Conservation (phyloP, 495 filamentous ascomycete species). For the Tuber indicum region DNA sequence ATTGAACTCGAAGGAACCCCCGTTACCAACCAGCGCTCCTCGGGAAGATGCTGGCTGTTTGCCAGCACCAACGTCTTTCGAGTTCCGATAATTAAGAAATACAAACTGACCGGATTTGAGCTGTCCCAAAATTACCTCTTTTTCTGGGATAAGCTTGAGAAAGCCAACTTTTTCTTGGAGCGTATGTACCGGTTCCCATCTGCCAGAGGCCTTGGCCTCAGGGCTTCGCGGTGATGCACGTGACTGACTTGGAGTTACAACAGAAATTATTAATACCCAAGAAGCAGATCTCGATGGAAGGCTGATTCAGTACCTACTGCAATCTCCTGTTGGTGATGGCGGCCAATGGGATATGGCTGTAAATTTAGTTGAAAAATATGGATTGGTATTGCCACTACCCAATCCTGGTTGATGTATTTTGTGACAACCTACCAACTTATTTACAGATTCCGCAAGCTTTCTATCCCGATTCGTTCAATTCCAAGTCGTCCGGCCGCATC, state of each 20-base stretch:
- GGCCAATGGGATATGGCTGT: slow-evolving; percentile 93
- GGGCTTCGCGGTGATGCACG: background rate
- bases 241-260: background rate
- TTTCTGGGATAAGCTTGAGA: slow-evolving; percentile 93
- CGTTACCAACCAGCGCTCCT: slow-evolving; percentile 74
- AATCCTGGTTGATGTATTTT: background rate
- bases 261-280: slow-evolving; percentile 62
- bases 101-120: slow-evolving; percentile 70
- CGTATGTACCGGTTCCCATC: slow-evolving; percentile 34
- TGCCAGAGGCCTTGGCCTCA: background rate
- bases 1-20: slow-evolving; percentile 75
- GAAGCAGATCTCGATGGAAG: slow-evolving; percentile 61
- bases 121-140: slow-evolving; percentile 83
- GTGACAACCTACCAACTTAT: slow-evolving; percentile 4
- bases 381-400: slow-evolving; percentile 48
- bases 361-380: slow-evolving; percentile 79
- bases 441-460: slow-evolving; percentile 59
- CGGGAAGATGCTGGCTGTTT: slow-evolving; percentile 85
- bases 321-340: slow-evolving; percentile 66
- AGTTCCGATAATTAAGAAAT: slow-evolving; percentile 71
- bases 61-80: slow-evolving; percentile 82
- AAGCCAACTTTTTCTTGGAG: slow-evolving; percentile 81
- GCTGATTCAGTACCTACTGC: slow-evolving; percentile 60
- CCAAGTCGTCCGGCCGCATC: slow-evolving; percentile 59
- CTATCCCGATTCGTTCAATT: slow-evolving; percentile 74